A percentile compares a stretch with the other conserved stretches of the same genome.
Evolutionary conservation across 306 rosid species (phyloP).

Genomic region (Hippophae rhamnoides): DNA sequence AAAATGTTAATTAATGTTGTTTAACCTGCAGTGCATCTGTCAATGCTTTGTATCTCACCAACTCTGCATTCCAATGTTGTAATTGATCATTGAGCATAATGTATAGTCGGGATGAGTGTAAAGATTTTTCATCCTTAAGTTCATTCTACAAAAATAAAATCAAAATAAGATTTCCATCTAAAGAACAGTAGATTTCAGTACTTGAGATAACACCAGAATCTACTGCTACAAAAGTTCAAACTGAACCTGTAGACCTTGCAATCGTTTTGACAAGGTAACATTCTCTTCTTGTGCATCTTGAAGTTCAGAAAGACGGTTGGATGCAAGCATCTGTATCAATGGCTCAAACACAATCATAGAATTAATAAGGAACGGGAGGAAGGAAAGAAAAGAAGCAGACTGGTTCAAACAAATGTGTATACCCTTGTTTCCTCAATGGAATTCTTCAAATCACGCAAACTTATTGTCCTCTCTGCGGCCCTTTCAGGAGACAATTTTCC

Average conservation of each 20-base stretch:
- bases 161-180: constrained; percentile 2
- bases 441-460: constrained; percentile 70
- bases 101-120: constrained; percentile 57
- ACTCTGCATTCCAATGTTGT: constrained; percentile 79
- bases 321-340: constrained; percentile 54
- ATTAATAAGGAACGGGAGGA: constrained; percentile 12
- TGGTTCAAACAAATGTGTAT: not conserved
- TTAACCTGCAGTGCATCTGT: constrained; percentile 71
- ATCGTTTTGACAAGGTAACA: constrained; percentile 48
- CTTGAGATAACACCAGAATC: constrained; percentile 17
- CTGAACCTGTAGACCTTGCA: constrained; percentile 81
- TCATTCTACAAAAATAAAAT: constrained; percentile 47
- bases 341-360: constrained; percentile 8
- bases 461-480: constrained; percentile 53
- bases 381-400: not conserved
- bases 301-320: constrained; percentile 73
- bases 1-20: constrained; percentile 16
- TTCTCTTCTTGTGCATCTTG: constrained; percentile 67
- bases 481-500: constrained; percentile 83
- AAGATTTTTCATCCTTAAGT: constrained; percentile 72
- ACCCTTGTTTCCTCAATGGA: constrained; percentile 94
- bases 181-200: not conserved
- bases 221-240: constrained; percentile 13
- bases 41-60: constrained; percentile 53
- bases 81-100: constrained; percentile 74